Evolutionary conservation across 768 basidiomycete species (phyloP).

Genomic region (Tubosaeta brunneosetosa): DNA sequence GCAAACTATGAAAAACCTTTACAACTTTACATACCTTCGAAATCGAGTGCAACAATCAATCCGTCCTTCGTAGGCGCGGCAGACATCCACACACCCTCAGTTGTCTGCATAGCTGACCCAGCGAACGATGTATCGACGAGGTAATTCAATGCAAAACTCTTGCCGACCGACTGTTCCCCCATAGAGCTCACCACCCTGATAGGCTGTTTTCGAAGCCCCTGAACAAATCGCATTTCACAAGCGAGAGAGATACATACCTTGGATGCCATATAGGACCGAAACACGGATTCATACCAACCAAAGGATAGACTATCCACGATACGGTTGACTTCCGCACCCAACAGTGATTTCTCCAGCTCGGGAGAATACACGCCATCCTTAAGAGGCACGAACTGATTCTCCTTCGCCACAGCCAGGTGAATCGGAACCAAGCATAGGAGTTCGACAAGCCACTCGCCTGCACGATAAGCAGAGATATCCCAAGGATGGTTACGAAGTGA

Average conservation of each 20-base stretch:
- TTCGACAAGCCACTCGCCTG: conserved; percentile 61
- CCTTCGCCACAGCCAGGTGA: conserved; percentile 54
- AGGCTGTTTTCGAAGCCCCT: too few species aligned
- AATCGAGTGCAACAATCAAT: conserved; percentile 57
- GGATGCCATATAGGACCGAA: conserved; percentile 56
- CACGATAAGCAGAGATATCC: conserved; percentile 37
- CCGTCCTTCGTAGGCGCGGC: conserved; percentile 54
- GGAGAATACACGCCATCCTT: conserved; percentile 53
- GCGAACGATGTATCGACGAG: conserved; percentile 62
- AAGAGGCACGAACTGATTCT: conserved; percentile 58
- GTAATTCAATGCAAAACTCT: conserved; percentile 56
- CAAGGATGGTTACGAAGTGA: conserved; percentile 9
- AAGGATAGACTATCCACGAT: conserved; percentile 54
- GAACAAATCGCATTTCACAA: conserved; percentile 24
- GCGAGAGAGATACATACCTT: conserved; percentile 40
- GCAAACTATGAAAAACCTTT: conserved; percentile 21
- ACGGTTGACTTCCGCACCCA: conserved; percentile 55
- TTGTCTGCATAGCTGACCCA: conserved; percentile 61
- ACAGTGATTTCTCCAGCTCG: conserved; percentile 45
- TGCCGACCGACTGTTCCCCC: conserved; percentile 67
- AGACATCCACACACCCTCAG: conserved; percentile 66
- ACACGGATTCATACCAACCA: conserved; percentile 63
- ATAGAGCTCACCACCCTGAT: conserved; percentile 64
- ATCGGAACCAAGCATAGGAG: conserved; percentile 61
- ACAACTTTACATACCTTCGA: conserved; percentile 43